These are phyloP conservation scores for Angophora floribunda DNA, from an alignment of 345 rosid species.

Conservation along the genomic window DNA sequence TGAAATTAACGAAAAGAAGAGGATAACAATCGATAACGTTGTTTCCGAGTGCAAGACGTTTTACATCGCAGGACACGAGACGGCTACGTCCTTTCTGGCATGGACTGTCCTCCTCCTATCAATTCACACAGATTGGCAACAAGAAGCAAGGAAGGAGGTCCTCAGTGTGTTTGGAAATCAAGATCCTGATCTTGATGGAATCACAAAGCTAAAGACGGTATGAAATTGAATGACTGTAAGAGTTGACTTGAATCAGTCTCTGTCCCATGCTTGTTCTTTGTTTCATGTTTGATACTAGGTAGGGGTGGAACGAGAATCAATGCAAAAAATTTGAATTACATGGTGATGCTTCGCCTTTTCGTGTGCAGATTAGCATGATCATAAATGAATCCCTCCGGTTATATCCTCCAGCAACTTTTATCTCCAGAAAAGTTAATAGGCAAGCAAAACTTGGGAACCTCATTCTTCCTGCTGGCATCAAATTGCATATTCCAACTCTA, in stretches of 20 bases:
- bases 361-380: conserved; percentile 13
- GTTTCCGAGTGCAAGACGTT: conserved; percentile 30
- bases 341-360: no score
- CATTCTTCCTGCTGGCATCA: conserved; percentile 9
- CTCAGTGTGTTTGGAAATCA: conserved; percentile 10
- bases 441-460: conserved; percentile 16
- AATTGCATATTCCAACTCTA: not conserved
- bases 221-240: no score
- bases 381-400: conserved; percentile 2
- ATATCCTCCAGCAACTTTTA: not conserved
- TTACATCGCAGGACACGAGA: conserved; percentile 18
- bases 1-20: not conserved
- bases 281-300: no score
- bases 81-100: conserved; percentile 6
- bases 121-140: conserved; percentile 22
- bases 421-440: conserved; percentile 3
- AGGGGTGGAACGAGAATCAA: no score
- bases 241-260: no score
- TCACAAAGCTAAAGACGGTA: not conserved
- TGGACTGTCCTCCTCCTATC: conserved; percentile 26
- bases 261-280: no score
- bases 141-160: conserved; percentile 25
- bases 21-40: not conserved
- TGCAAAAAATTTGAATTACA: no score
- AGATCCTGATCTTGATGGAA: not conserved